These are phyloP conservation scores for Russula virescens DNA, from an alignment of 768 basidiomycete species.

Conservation along the genomic window DNA sequence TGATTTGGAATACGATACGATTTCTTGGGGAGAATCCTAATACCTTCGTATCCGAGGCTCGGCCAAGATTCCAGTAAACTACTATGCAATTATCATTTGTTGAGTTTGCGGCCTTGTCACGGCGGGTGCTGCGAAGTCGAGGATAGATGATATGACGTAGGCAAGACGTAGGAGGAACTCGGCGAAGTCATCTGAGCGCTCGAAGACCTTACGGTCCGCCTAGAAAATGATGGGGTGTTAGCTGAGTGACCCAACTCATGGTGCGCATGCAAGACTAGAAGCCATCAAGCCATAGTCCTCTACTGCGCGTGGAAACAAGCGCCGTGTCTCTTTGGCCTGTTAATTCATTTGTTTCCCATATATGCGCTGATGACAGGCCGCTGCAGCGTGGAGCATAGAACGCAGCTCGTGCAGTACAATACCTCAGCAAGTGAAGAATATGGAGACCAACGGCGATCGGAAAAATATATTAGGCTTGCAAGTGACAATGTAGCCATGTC, in stretches of 20 bases:
- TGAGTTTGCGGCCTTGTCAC: not conserved
- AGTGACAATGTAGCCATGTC: conserved; percentile 1
- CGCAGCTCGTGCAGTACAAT: too few relatives aligned
- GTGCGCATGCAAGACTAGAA: not conserved
- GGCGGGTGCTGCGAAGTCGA: conserved; percentile 5
- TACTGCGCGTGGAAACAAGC: too few relatives aligned
- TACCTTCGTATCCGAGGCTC: too few relatives aligned
- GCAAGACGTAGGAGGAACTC: too few relatives aligned
- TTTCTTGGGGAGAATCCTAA: not conserved
- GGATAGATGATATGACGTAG: not conserved
- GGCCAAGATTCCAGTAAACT: not conserved
- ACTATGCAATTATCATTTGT: not conserved
- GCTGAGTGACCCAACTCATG: not conserved
- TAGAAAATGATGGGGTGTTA: too few relatives aligned
- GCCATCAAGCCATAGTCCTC: too few relatives aligned
- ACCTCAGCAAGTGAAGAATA: too few relatives aligned
- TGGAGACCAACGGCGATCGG: not conserved
- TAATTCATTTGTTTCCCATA: not conserved
- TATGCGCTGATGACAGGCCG: not conserved
- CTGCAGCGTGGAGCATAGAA: not conserved
- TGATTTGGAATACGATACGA: not conserved
- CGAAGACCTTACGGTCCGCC: too few relatives aligned
- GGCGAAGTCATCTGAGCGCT: not conserved
- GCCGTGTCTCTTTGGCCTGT: too few relatives aligned
- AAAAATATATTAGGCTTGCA: not conserved